A percentile compares a stretch with the other conserved stretches of the same genome.
phyloP scores from a whole-genome alignment of 2,329 filamentous ascomycete species.

The Teratosphaeria epicoccoides region DNA sequence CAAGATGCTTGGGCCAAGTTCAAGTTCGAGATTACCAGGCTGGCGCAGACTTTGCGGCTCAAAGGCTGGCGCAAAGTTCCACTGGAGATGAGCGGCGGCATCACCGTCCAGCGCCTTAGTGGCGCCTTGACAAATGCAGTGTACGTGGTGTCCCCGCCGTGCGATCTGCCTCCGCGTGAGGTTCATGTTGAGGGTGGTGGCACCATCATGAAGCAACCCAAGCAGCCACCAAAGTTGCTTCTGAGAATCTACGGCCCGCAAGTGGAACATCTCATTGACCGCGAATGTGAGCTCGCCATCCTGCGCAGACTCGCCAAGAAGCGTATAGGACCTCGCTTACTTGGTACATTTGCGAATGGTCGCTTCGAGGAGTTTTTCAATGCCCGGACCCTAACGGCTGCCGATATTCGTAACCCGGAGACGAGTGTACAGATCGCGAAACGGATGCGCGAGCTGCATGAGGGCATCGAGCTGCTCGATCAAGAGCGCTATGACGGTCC shows the following conservation, averaged over 20 bases:
- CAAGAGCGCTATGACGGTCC: constrained; percentile 70
- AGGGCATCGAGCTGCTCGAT: constrained; percentile 76
- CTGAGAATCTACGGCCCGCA: constrained; percentile 90
- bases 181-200: constrained; percentile 28
- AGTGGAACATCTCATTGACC: constrained; percentile 89
- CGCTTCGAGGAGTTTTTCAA: constrained; percentile 93
- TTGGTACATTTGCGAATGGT: constrained; percentile 89
- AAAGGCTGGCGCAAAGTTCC: constrained; percentile 86
- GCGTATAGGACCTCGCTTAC: constrained; percentile 79
- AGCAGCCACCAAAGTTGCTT: constrained; percentile 60
- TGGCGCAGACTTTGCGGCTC: constrained; percentile 77
- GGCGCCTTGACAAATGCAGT: constrained; percentile 94
- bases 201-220: constrained; percentile 29
- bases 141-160: constrained; percentile 80
- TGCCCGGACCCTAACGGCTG: constrained; percentile 65
- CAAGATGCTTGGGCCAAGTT: constrained; percentile 68
- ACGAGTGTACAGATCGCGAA: constrained; percentile 92
- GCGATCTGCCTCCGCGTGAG: constrained; percentile 40
- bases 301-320: constrained; percentile 77
- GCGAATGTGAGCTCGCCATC: constrained; percentile 79
- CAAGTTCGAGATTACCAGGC: constrained; percentile 82
- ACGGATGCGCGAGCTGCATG: constrained; percentile 91
- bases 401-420: constrained; percentile 66
- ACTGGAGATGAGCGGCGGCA: constrained; percentile 55
- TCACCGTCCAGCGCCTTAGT: constrained; percentile 67